A percentile compares a stretch with the other conserved stretches of the same genome.
phyloP scores from a whole-genome alignment of 2,329 filamentous ascomycete genomes.

The Aspergillus ruber region DNA sequence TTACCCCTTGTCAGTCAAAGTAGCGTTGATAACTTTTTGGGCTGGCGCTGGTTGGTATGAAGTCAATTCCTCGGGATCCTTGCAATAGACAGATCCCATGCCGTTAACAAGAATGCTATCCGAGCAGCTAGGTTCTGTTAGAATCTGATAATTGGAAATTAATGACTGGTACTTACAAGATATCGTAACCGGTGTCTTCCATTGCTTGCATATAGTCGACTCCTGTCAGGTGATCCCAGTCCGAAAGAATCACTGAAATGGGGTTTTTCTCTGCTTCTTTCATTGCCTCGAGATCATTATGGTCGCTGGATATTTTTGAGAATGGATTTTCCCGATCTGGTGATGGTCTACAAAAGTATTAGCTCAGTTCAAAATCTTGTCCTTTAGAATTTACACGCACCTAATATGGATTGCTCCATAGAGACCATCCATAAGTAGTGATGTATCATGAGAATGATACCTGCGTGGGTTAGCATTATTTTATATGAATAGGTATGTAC shows the following conservation, averaged over 20 bases:
- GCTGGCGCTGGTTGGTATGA: background rate
- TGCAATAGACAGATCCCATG: conserved; percentile 50
- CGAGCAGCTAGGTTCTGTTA: conserved; percentile 45
- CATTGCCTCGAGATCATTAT: conserved; percentile 39
- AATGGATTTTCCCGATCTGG: conserved; percentile 42
- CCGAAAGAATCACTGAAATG: conserved; percentile 47
- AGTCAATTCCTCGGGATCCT: background rate
- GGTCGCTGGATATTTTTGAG: conserved; percentile 41
- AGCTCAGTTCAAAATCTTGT: conserved; percentile 16
- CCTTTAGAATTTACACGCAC: conserved; percentile 6
- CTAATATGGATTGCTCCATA: conserved; percentile 43
- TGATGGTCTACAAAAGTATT: conserved; percentile 33
- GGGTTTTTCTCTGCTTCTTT: conserved; percentile 43
- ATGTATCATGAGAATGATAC: conserved; percentile 49
- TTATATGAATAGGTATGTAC: background rate
- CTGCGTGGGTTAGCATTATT: conserved; percentile 27
- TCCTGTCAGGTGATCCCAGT: conserved; percentile 53
- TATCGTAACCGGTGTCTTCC: conserved; percentile 14
- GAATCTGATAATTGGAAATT: background rate
- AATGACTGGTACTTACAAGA: conserved; percentile 11
- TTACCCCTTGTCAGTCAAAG: conserved; percentile 29
- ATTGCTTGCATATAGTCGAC: conserved; percentile 33
- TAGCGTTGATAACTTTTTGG: conserved; percentile 9
- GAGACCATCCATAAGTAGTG: conserved; percentile 54
- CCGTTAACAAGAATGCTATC: conserved; percentile 58